Conservation (phyloP, 164 flowering plant species). For the Buxus sempervirens region DNA sequence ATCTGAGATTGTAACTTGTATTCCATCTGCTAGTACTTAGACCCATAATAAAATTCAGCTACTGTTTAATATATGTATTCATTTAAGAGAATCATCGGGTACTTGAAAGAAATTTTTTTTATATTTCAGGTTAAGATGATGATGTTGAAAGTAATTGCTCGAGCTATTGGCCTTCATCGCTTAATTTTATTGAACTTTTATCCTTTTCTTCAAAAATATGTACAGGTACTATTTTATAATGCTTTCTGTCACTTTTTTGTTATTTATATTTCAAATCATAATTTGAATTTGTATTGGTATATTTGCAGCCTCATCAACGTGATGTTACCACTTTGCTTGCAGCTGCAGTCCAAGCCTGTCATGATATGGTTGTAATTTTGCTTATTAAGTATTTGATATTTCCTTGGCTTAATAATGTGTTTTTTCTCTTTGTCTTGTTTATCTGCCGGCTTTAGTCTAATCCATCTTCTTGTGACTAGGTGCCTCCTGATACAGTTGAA, state of each 20-base stretch:
- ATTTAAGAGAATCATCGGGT: too few relatives aligned
- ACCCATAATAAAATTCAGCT: background rate
- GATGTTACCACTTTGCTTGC: constrained; percentile 86
- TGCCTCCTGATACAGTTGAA: constrained; percentile 94
- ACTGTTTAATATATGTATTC: too few relatives aligned
- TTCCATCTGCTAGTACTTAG: too few relatives aligned
- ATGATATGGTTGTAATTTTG: constrained; percentile 69
- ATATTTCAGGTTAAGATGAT: constrained; percentile 79
- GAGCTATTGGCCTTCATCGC: constrained; percentile 82
- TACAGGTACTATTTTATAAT: constrained; percentile 48
- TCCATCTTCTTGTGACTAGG: constrained; percentile 38
- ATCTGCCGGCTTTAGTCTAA: background rate
- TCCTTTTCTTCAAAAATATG: constrained; percentile 74
- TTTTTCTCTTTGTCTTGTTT: background rate
- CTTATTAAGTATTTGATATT: background rate
- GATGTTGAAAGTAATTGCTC: constrained; percentile 87
- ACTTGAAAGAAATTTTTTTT: background rate
- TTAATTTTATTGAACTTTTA: constrained; percentile 72
- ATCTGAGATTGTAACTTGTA: too few relatives aligned
- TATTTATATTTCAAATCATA: background rate
- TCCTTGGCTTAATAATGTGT: background rate
- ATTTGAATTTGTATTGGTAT: constrained; percentile 15
- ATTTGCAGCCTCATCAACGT: constrained; percentile 89
- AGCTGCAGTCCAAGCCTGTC: constrained; percentile 95
- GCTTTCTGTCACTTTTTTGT: constrained; percentile 1